Evolutionary conservation across 768 basidiomycete species (phyloP), one percentile per base, ranked within the genome.

Genomic region (Sarcodon sp.): DNA sequence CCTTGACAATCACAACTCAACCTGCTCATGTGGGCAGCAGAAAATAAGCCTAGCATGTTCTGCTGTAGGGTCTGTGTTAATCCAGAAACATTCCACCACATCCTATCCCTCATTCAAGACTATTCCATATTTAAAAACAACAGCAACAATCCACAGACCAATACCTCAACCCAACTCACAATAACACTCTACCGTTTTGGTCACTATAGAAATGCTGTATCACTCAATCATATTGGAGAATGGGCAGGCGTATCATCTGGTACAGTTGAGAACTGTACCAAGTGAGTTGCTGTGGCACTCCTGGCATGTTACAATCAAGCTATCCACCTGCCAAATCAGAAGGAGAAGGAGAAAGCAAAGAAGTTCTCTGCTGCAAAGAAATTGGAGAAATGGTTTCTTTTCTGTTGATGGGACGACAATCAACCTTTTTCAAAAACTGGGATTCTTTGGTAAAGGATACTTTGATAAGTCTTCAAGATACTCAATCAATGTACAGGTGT

Each of bases 401-500:
- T 49, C 65, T 33, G 64, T 65, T 35, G 67, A 71, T 55, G 69
- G 69, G 1, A 69, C 68, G 5, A 48, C 69, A 5, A 53, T 71
- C 0, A 62, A 66, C 3, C 55, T 71, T 1, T 57, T 46, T 43
- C 46, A 58, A 3, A 48, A 57, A 4, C 69, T 69, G 7, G 41
- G 37, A 15, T 63, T 58, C 55, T 64, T 58, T 54, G 64, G 69
- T 0, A 57, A 66, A 38, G 61, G 54, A 21, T 69, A 65, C 46
- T 70, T 63, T 53, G 66, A 69, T 51, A 49, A 62, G 4, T 69
- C 69, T 52, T 59, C 55, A 35, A 63, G 66, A 33, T 69, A 69
- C 45, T 68, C 64, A 1, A 38, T 69, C 16, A 58, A 58, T 43
- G 27, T 57, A 6, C 57, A 58, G 51, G 56, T 58, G 35, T 32